phyloP scores from a whole-genome alignment of 148 eudicot genomes.

The Silene conica region DNA sequence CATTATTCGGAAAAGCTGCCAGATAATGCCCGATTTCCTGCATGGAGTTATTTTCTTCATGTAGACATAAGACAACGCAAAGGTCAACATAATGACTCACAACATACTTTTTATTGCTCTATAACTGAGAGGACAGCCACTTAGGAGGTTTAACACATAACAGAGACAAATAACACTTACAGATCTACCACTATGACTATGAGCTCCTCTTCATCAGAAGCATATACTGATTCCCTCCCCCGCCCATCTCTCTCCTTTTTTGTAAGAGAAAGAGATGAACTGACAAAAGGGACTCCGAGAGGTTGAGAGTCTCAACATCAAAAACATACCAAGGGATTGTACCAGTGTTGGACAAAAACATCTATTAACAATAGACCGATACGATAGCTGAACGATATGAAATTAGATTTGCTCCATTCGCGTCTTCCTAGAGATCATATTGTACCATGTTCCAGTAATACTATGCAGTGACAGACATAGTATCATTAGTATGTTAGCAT shows the following conservation, averaged over 20 bases:
- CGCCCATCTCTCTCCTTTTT: neutral
- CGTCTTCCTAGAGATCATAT: neutral
- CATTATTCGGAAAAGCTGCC: slow-evolving; percentile 89
- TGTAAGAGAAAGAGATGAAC: neutral
- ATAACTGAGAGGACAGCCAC: too few relatives aligned
- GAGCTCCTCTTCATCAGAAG: neutral
- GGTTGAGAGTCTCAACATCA: too few relatives aligned
- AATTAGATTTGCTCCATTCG: neutral
- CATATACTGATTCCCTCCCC: neutral
- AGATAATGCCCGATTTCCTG: slow-evolving; percentile 97
- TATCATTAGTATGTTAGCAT: neutral
- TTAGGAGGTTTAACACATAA: too few relatives aligned
- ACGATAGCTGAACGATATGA: neutral
- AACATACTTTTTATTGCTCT: neutral
- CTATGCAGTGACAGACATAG: neutral
- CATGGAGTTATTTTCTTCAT: slow-evolving; percentile 34
- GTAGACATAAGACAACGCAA: slow-evolving; percentile 21
- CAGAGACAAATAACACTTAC: neutral
- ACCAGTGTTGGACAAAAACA: neutral
- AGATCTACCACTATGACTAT: neutral
- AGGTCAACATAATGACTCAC: slow-evolving; percentile 25
- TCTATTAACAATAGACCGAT: neutral
- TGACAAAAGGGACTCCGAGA: too few relatives aligned
- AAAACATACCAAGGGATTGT: too few relatives aligned
- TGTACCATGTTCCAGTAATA: neutral